Base-by-base conservation (phyloP, 345 rosid genomes). In the Arabis alpina region DNA sequence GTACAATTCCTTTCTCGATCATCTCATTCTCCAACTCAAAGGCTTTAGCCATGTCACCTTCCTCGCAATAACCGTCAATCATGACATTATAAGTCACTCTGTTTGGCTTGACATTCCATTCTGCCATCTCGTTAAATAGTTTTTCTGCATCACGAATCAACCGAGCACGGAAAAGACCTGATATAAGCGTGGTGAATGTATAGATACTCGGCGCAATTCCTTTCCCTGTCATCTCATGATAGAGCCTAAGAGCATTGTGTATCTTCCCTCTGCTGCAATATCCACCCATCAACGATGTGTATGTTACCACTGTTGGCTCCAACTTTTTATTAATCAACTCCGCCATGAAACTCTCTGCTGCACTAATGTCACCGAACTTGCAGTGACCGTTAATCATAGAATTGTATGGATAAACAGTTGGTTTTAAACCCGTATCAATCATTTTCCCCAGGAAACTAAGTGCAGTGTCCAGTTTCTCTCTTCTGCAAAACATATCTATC, bases 221-320 rank as follows among this genome's bases (percentile, higher is more conserved):
- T 72, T 91, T 91, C 49, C 84, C 84, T 4, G 82, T 86, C 99
- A 94, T 94, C 80, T 89, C 96, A 71, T 86, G 82, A 72, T 85
- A 94, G 50, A 88, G 82, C 70, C 85, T 77, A 44, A 88, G 88
- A 47, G 97, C 97, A 71, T 83, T 72, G 0, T 80, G 71, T 62
- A 80, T 23, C 30, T 85, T 64, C 64, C 91, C 87, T 76, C 83
- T 77, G 66, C 79, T 80, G 80, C 95, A 88, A 63, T 82, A 89
- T 63, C 96, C 99, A 68, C 83, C 83, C 70, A 94, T 83, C 61
- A 91, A 49, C 23, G 88, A 76, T 25, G 96, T 86, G 59, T 94
- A 94, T 12, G 93, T 86, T 69, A 88, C 80, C 49, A 89, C 96
- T 0, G 88, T 91, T 52, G 97, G 97, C 28, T 68, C 56, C 72